A percentile compares a stretch with the other conserved stretches of the same genome.
These are phyloP conservation scores for Panaeolus cyanescens DNA, from an alignment of 768 basidiomycete genomes.

Conservation along the genomic window DNA sequence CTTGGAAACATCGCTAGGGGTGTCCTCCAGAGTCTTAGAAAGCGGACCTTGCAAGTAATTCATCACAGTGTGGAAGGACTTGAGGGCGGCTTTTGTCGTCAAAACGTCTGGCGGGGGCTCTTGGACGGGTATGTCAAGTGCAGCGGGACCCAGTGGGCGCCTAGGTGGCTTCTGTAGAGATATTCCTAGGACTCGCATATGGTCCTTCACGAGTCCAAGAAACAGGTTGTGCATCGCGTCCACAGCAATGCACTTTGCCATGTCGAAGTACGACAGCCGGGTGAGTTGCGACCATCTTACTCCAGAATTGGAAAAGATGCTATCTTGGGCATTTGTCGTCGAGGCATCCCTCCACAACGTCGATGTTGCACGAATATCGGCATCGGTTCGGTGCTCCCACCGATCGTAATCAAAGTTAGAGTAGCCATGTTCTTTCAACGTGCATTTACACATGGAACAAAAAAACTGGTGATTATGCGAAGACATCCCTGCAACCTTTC, in stretches of 20 bases:
- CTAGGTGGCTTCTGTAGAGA: slow-evolving; percentile 4
- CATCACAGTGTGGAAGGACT: no score
- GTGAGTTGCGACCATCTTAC: slow-evolving; percentile 26
- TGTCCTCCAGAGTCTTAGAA: no score
- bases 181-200: slow-evolving; percentile 21
- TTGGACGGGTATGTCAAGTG: not conserved
- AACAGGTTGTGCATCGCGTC: slow-evolving; percentile 33
- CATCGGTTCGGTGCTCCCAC: slow-evolving; percentile 6
- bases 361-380: not conserved
- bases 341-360: not conserved
- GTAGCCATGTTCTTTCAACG: slow-evolving; percentile 23
- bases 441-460: slow-evolving; percentile 30
- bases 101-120: no score
- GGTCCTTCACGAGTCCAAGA: slow-evolving; percentile 25
- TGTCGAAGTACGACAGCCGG: slow-evolving; percentile 25
- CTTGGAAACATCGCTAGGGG: no score
- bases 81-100: no score
- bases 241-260: slow-evolving; percentile 18
- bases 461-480: slow-evolving; percentile 31
- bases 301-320: slow-evolving; percentile 21
- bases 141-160: not conserved
- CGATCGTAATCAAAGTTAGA: not conserved
- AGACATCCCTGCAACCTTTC: slow-evolving; percentile 27
- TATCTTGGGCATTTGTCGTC: slow-evolving; percentile 5
- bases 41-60: no score